These are phyloP conservation scores for Paramecium bursaria DNA, from an alignment of 73 alveolate species.

Conservation along the genomic window DNA sequence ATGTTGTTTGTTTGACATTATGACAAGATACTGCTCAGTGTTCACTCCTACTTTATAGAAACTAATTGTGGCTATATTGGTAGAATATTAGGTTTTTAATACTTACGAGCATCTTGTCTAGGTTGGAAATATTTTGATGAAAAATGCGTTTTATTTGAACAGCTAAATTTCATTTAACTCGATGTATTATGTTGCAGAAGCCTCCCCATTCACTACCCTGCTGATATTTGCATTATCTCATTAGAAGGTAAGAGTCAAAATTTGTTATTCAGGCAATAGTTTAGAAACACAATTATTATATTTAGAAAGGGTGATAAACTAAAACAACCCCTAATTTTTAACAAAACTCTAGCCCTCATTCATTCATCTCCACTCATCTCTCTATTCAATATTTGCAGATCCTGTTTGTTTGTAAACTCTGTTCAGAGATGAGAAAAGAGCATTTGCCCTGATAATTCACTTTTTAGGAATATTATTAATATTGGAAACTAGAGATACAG, in stretches of 20 bases:
- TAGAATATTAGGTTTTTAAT: background rate
- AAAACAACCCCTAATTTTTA: background rate
- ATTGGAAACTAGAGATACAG: slow-evolving; percentile 46
- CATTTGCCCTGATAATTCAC: background rate
- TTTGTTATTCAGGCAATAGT: background rate
- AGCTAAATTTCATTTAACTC: background rate
- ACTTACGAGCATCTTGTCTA: slow-evolving; percentile 18
- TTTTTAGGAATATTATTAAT: slow-evolving; percentile 23
- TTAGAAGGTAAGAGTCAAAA: slow-evolving; percentile 20
- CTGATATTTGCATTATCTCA: slow-evolving; percentile 8
- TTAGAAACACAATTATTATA: slow-evolving; percentile 6
- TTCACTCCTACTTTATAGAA: slow-evolving; percentile 23
- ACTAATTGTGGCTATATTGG: background rate
- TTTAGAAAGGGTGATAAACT: background rate
- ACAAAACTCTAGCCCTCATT: background rate
- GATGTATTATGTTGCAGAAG: slow-evolving; percentile 38
- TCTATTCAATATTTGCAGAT: slow-evolving; percentile 49
- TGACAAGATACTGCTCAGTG: background rate
- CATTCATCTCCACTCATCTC: background rate
- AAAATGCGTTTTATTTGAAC: slow-evolving; percentile 16
- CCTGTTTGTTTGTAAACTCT: background rate
- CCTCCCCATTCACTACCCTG: background rate
- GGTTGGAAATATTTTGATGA: slow-evolving; percentile 14
- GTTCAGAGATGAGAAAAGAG: background rate
- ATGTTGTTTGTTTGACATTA: slow-evolving; percentile 5